Percentiles rank a stretch among this genome's conserved stretches.
Conservation (phyloP, 768 basidiomycete species). For the Psilocybe cyanescens region DNA sequence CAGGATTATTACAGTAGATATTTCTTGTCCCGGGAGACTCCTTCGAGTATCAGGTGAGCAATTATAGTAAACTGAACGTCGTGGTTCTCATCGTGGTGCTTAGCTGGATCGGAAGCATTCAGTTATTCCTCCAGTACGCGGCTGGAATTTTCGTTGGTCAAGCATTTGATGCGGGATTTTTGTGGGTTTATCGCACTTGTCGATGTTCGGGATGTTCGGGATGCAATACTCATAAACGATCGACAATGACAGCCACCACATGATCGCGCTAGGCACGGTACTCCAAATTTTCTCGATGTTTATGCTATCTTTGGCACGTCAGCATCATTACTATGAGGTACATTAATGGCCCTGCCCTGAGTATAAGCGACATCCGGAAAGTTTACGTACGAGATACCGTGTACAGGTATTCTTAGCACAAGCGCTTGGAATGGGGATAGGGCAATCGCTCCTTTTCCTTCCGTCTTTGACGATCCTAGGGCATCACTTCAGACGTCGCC, state of each 20-base stretch:
- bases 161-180: conserved; percentile 53
- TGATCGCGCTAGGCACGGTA: conserved; percentile 37
- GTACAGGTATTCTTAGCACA: conserved; percentile 53
- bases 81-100: not conserved
- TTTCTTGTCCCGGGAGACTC: conserved; percentile 38
- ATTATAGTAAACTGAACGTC: not conserved
- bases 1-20: conserved; percentile 50
- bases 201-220: conserved; percentile 10
- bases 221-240: conserved; percentile 11
- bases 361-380: not conserved
- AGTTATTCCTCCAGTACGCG: conserved; percentile 48
- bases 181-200: conserved; percentile 31
- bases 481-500: conserved; percentile 46
- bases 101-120: conserved; percentile 56
- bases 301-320: conserved; percentile 46
- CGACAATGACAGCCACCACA: conserved; percentile 30
- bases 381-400: not conserved
- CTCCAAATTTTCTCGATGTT: conserved; percentile 44
- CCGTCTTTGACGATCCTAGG: conserved; percentile 52
- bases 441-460: conserved; percentile 51
- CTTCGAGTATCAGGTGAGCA: conserved; percentile 49
- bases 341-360: not conserved
- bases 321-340: conserved; percentile 50
- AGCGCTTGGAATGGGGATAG: conserved; percentile 59
- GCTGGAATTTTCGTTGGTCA: conserved; percentile 43